Conservation (phyloP, 1,139 yeast genomes). For the Suhomyces ambrosiae region DNA sequence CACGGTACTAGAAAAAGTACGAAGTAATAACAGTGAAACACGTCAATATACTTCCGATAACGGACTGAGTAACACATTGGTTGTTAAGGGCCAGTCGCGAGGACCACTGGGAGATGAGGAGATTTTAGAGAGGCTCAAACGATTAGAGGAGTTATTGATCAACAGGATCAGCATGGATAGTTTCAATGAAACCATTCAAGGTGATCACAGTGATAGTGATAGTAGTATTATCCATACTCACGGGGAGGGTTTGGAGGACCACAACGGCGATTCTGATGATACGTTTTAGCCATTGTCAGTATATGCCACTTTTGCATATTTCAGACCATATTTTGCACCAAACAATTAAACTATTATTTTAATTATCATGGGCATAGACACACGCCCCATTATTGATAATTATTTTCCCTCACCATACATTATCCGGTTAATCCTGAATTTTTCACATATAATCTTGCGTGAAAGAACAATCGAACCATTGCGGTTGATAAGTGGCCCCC, state of each 20-base stretch:
- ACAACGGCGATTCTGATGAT: slow-evolving; percentile 7
- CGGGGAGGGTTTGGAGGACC: slow-evolving; percentile 4
- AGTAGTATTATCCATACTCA: slow-evolving; percentile 4
- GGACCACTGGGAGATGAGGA: slow-evolving; percentile 9
- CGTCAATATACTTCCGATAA: slow-evolving; percentile 10
- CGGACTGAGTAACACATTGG: slow-evolving; percentile 11
- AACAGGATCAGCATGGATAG: slow-evolving; percentile 9
- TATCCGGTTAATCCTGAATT: not conserved
- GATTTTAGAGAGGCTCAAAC: slow-evolving; percentile 14
- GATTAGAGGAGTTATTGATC: slow-evolving; percentile 15
- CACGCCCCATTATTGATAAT: too few species aligned
- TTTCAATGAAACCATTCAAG: slow-evolving; percentile 12
- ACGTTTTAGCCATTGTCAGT: slow-evolving; percentile 1
- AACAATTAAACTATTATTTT: not conserved
- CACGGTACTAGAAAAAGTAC: slow-evolving; percentile 15
- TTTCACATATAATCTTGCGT: not conserved
- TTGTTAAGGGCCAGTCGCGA: slow-evolving; percentile 4
- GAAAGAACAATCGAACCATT: not conserved
- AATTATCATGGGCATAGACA: too few species aligned
- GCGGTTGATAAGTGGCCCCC: not conserved
- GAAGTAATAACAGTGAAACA: slow-evolving; percentile 18
- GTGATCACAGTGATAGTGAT: slow-evolving; percentile 6
- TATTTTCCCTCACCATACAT: not conserved
- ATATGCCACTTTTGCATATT: not conserved
- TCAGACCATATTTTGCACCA: not conserved